These are phyloP conservation scores for Amoeboaphelidium protococcarum DNA, from an alignment of 371 early-diverging fungal species.

Conservation along the genomic window DNA sequence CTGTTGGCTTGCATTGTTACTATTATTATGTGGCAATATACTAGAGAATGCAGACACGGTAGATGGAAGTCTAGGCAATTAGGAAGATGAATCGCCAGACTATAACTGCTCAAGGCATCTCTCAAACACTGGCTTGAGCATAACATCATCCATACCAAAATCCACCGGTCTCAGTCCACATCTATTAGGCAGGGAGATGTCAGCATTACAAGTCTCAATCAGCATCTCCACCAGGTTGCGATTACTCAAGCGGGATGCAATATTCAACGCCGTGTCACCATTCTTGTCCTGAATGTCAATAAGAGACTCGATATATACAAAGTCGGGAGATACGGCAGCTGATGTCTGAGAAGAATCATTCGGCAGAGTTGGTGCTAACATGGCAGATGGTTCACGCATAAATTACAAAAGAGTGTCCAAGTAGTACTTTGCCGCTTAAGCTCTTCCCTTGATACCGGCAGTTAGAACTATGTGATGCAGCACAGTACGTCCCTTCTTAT, in stretches of 20 bases:
- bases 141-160: slow-evolving; percentile 16
- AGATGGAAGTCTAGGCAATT: too few species aligned
- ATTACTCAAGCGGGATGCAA: slow-evolving; percentile 55
- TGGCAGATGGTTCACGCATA: slow-evolving; percentile 22
- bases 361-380: slow-evolving; percentile 4
- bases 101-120: too few species aligned
- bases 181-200: slow-evolving; percentile 36
- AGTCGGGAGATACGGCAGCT: neutral
- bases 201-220: slow-evolving; percentile 44
- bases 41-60: too few species aligned
- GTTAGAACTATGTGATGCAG: slow-evolving; percentile 69
- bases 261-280: slow-evolving; percentile 71
- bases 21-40: too few species aligned
- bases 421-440: slow-evolving; percentile 52
- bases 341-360: slow-evolving; percentile 12
- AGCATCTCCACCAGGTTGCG: slow-evolving; percentile 37
- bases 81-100: too few species aligned
- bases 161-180: slow-evolving; percentile 25
- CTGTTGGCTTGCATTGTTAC: too few species aligned
- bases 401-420: slow-evolving; percentile 51
- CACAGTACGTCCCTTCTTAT: slow-evolving; percentile 54
- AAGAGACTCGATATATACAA: slow-evolving; percentile 24
- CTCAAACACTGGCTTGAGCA: neutral
- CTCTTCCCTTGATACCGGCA: slow-evolving; percentile 39
- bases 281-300: slow-evolving; percentile 54